Evolutionary conservation across 1,284 basidiomycete genomes (phyloP).

Genomic region (Ustilago tritici): DNA sequence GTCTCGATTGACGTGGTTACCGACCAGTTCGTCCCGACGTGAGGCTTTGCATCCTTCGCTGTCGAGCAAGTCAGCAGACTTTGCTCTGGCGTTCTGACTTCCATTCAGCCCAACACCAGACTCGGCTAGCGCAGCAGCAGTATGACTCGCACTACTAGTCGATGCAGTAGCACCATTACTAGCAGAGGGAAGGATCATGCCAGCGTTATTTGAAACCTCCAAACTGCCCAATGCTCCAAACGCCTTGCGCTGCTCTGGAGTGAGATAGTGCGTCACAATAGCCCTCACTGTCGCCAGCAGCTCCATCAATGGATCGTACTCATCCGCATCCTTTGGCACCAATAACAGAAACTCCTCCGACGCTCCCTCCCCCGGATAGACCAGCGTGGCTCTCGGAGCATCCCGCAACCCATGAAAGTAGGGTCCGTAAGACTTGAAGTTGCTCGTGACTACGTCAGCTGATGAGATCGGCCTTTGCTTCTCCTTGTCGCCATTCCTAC

Average conservation of each 20-base stretch:
- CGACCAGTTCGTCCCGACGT: constrained; percentile 21
- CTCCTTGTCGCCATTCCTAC: not conserved
- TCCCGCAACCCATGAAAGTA: constrained; percentile 54
- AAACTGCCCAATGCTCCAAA: constrained; percentile 65
- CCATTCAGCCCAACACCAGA: constrained; percentile 1
- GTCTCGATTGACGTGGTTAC: not conserved
- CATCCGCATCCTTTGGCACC: constrained; percentile 62
- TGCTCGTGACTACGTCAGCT: constrained; percentile 40
- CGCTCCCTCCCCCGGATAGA: constrained; percentile 57
- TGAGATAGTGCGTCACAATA: constrained; percentile 61
- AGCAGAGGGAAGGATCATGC: constrained; percentile 47
- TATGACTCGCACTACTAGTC: constrained; percentile 18
- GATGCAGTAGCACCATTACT: constrained; percentile 21
- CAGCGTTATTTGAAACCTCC: constrained; percentile 56
- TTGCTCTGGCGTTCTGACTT: constrained; percentile 31
- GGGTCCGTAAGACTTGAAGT: constrained; percentile 52
- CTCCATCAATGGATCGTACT: constrained; percentile 68
- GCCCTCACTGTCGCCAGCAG: constrained; percentile 58
- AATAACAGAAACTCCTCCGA: constrained; percentile 58
- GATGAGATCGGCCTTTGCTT: constrained; percentile 28
- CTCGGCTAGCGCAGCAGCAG: constrained; percentile 16
- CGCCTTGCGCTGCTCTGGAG: constrained; percentile 36
- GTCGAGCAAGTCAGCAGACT: constrained; percentile 47
- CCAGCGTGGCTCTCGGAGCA: constrained; percentile 45
- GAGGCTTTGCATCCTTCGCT: constrained; percentile 26